phyloP scores from a whole-genome alignment of 768 basidiomycete species.

The Termitomyces sp. region DNA sequence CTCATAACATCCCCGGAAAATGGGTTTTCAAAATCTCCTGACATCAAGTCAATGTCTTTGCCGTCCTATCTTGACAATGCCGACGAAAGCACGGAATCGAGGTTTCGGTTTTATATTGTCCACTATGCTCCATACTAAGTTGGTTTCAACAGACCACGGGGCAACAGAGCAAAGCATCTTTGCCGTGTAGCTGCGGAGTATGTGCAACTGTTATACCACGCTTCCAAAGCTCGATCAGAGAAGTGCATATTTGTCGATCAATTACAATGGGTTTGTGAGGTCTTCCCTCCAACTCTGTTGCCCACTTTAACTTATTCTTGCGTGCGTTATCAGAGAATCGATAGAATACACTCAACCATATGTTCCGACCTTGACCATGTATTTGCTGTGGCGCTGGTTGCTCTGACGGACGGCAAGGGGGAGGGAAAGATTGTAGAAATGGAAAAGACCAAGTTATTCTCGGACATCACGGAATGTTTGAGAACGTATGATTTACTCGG shows the following conservation, averaged over 20 bases:
- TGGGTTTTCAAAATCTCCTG: slow-evolving; percentile 29
- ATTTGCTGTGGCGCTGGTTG: slow-evolving; percentile 56
- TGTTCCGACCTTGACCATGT: slow-evolving; percentile 83
- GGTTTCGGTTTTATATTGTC: neutral
- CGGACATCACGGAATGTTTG: slow-evolving; percentile 75
- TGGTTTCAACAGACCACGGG: slow-evolving; percentile 38
- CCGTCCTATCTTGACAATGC: slow-evolving; percentile 33
- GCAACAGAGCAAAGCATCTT: slow-evolving; percentile 73
- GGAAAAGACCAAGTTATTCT: slow-evolving; percentile 55
- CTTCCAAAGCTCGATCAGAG: slow-evolving; percentile 72
- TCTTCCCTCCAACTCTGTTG: slow-evolving; percentile 5
- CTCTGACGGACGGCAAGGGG: slow-evolving; percentile 43
- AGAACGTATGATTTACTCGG: slow-evolving; percentile 74
- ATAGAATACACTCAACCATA: slow-evolving; percentile 77
- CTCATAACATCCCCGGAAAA: slow-evolving; percentile 54
- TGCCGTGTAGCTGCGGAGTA: slow-evolving; percentile 87
- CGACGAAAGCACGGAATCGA: slow-evolving; percentile 33
- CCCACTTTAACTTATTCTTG: slow-evolving; percentile 3
- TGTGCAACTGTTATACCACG: slow-evolving; percentile 86
- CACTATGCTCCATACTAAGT: neutral
- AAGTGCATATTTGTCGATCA: slow-evolving; percentile 77
- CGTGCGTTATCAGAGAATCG: slow-evolving; percentile 50
- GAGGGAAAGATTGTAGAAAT: slow-evolving; percentile 50
- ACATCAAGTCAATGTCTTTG: slow-evolving; percentile 27
- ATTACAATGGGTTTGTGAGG: slow-evolving; percentile 72